Percentiles rank a stretch among this genome's conserved stretches.
Conservation (phyloP, 768 basidiomycete species). For the Chalciporus sphaerocephalus region DNA sequence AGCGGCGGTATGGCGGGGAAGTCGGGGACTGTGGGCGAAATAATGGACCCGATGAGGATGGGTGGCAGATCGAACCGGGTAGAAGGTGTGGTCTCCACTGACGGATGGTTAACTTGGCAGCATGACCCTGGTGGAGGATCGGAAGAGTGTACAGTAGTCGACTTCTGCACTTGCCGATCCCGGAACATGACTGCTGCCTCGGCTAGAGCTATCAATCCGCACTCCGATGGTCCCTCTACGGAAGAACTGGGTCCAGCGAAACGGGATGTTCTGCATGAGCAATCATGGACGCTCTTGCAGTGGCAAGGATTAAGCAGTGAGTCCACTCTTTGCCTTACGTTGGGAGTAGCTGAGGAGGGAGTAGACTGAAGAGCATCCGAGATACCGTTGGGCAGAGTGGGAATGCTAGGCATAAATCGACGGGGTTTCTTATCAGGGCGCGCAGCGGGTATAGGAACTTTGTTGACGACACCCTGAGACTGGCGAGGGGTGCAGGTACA, state of each 20-base stretch:
- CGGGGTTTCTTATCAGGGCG: conserved; percentile 38
- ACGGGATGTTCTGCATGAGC: conserved; percentile 39
- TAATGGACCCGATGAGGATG: conserved; percentile 31
- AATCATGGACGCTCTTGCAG: conserved; percentile 53
- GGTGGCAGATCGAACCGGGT: conserved; percentile 47
- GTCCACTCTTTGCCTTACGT: conserved; percentile 53
- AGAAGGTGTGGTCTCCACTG: conserved; percentile 3
- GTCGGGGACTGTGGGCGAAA: conserved; percentile 31
- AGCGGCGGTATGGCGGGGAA: conserved; percentile 61
- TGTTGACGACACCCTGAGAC: conserved; percentile 26
- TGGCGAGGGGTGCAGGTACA: conserved; percentile 60
- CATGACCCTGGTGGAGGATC: conserved; percentile 20
- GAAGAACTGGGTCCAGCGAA: conserved; percentile 4
- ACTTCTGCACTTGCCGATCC: conserved; percentile 5
- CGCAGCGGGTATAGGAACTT: conserved; percentile 30
- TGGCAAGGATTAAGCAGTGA: conserved; percentile 61
- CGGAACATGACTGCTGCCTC: conserved; percentile 32
- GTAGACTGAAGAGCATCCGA: conserved; percentile 45
- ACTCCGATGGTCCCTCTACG: not conserved
- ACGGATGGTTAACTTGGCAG: conserved; percentile 5
- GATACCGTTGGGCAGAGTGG: conserved; percentile 71
- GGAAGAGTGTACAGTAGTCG: conserved; percentile 4
- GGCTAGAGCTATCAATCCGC: conserved; percentile 34
- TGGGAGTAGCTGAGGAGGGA: conserved; percentile 29
- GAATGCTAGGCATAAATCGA: conserved; percentile 66